phyloP scores from a whole-genome alignment of 805 yeast species.

The Yamadazyma laniorum region DNA sequence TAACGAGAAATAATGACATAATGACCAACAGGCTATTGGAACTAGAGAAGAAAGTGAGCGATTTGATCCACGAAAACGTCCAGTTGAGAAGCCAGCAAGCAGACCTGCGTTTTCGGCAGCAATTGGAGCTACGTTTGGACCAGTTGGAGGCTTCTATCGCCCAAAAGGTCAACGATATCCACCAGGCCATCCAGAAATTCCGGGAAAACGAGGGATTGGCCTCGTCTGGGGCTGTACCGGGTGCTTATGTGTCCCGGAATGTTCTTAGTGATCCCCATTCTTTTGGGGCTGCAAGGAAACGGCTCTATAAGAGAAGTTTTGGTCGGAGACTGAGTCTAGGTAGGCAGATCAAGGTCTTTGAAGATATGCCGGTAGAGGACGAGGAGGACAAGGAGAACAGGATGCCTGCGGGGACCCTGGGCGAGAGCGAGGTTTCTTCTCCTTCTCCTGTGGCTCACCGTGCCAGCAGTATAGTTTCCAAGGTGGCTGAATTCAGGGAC shows the following conservation, averaged over 20 bases:
- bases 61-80: slow-evolving; percentile 51
- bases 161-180: slow-evolving; percentile 45
- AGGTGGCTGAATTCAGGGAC: too few relatives aligned
- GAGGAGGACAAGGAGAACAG: slow-evolving; percentile 3
- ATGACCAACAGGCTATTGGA: slow-evolving; percentile 50
- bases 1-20: slow-evolving; percentile 58
- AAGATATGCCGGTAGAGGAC: background rate
- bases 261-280: too few relatives aligned
- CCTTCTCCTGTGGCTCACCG: background rate
- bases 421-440: background rate
- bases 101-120: slow-evolving; percentile 25
- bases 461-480: too few relatives aligned
- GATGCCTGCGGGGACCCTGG: background rate
- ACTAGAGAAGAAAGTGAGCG: slow-evolving; percentile 51
- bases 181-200: slow-evolving; percentile 40
- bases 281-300: too few relatives aligned
- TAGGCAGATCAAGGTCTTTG: slow-evolving; percentile 1
- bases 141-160: slow-evolving; percentile 42
- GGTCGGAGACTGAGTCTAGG: slow-evolving; percentile 1
- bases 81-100: slow-evolving; percentile 33
- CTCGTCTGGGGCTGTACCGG: background rate
- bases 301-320: too few relatives aligned
- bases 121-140: slow-evolving; percentile 36
- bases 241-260: too few relatives aligned
- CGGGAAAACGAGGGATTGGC: slow-evolving; percentile 41